Base-by-base conservation (phyloP, 805 yeast genomes). In the Kluyveromyces wickerhamii region DNA sequence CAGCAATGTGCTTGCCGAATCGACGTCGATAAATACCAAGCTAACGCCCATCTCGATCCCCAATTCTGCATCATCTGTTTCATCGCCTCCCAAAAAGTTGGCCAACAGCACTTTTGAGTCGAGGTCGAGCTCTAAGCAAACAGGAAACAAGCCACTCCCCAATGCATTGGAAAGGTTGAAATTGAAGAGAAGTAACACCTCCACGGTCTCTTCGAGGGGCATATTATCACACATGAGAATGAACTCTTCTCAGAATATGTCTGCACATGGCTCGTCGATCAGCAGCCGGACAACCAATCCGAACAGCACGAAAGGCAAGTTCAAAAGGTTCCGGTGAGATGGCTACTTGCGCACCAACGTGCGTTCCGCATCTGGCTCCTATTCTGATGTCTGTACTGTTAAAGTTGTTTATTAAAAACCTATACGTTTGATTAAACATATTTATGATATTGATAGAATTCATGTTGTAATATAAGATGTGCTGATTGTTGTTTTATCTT, bases 121-220 rank as follows among this genome's bases (percentile, higher is more conserved):
- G 7, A 18, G 31, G 13, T 12, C 19, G n/a, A 18, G 19, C 31
- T 28, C 31, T 6, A 14, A 15, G 5, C 31, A 28, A 18, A 21
- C 20, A 2, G 22, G 27, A 14, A 38, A 30, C 22, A 32, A 36
- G 12, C 39, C 40, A 19, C 43, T 51, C 15, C 57, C 59, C 6
- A 36, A 37, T 4, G 48, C 55, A 3, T 41, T 52, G 16, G 51
- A 51, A 14, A 48, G 44, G 28, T 33, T 53, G 20, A 41, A 45
- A 31, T 38, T 39, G 4, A 54, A 43, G 34, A 38, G 57, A 31
- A 45, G 47, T 32, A 47, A 39, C 35, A 52, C 57, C 0, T 39
- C 32, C 8, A 23, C 32, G n/a, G 24, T 23, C 3, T 29, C 45
- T 14, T 28, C 38, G 7, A 37, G 34, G 28, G 52, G 52, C 2